Evolutionary conservation across 106 monocot species (phyloP), one percentile per base, ranked within the genome.

Genomic region (Allium cepa): DNA sequence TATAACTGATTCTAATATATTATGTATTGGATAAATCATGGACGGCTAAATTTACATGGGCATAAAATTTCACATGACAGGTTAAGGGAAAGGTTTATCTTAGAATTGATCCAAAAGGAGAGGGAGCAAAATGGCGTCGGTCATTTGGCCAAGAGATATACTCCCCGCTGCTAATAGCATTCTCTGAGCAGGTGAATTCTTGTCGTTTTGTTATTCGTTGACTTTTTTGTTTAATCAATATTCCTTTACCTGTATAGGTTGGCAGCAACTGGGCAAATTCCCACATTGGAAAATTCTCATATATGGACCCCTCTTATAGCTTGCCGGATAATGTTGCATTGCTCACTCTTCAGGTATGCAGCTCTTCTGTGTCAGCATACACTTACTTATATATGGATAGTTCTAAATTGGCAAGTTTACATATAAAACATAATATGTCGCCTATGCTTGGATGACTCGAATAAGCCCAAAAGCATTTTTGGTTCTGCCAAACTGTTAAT

Each of bases 281-380:
- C 46, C 92, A 92, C 70, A 18, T 79, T 62, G 15, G 88, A 66
- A 82, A 75, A 47, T 97, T 82, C 78, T 72, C 92, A 22, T 88
- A 88, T 53, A 84, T 97, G 79, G 80, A 88, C 70, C 68, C 95
- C n/a, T 82, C 96, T 3, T 97, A 97, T 69, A 89, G 69, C 69
- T 87, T 97, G 59, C 96, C 96, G 52, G 83, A 86, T 46, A 97
- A 92, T 81, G 96, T 97, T 72, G 96, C 96, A 56, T 66, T 97
- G 66, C 67, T 97, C 62, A 92, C 96, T 4, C 88, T 97, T 17
- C 88, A 97, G 96, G 96, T 97, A 80, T 53, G n/a, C 36, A 36
- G 36, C 36, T 36, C 36, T 36, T 36, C 4, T 36, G 36, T 36
- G 36, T 36, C 36, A 36, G 36, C 1, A 36, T 36, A 5, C 36